Evolutionary conservation across 495 filamentous ascomycete genomes (phyloP).

Genomic region (Penicillium argentinense): DNA sequence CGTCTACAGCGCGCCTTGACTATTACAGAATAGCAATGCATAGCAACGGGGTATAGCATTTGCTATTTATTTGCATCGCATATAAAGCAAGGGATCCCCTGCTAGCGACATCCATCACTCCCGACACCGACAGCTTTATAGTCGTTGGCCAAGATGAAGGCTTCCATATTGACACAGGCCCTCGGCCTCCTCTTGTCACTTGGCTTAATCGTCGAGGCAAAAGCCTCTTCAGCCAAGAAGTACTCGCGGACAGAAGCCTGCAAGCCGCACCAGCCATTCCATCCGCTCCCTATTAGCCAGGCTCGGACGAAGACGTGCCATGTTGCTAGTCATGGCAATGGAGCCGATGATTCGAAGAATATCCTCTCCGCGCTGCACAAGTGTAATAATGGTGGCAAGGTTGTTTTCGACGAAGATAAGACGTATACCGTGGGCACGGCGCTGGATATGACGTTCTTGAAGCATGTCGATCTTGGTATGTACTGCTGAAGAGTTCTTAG

Average conservation of each 20-base stretch:
- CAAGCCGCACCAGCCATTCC: constrained; percentile 34
- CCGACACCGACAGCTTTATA: not conserved
- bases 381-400: constrained; percentile 68
- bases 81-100: too few relatives aligned
- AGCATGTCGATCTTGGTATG: constrained; percentile 59
- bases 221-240: not conserved
- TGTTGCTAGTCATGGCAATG: constrained; percentile 38
- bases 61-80: not conserved
- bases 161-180: constrained; percentile 29
- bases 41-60: not conserved
- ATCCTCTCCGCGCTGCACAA: constrained; percentile 58
- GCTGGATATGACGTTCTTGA: constrained; percentile 62
- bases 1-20: not conserved
- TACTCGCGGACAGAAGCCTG: constrained; percentile 29
- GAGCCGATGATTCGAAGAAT: constrained; percentile 57
- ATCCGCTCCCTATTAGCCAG: constrained; percentile 33
- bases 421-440: constrained; percentile 64
- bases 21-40: constrained; percentile 9
- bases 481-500: not conserved
- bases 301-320: constrained; percentile 34
- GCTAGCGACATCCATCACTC: too few relatives aligned
- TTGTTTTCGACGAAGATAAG: constrained; percentile 56
- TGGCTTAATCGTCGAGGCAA: constrained; percentile 18
- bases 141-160: constrained; percentile 25
- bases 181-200: constrained; percentile 25